Evolutionary conservation across 2,329 filamentous ascomycete genomes (phyloP), one percentile per base, ranked within the genome.

Genomic region (Magnaporthiopsis poae): DNA sequence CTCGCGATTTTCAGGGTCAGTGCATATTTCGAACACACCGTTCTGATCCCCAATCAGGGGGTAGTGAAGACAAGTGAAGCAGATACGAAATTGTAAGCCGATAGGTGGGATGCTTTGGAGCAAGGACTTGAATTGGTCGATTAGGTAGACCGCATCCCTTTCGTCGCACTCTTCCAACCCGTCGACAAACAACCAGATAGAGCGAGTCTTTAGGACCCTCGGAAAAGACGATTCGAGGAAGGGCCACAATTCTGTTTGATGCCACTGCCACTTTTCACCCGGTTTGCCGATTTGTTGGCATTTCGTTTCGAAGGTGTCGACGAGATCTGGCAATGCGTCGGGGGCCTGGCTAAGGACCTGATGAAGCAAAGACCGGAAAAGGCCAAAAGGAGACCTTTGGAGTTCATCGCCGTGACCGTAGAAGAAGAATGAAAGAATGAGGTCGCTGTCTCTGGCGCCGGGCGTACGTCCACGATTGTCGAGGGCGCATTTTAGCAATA

Each of bases 401-500:
- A 79, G 71, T 4, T 69, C 56, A 15, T 65, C 59, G 8, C 77
- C 76, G 5, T 73, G 72, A 13, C 69, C 73, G 31, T 78, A 73
- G 66, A 79, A 78, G 69, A 78, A 79, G 70, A 78, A 79, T 0
- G 69, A 71, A 4, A 77, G 68, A 3, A 72, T 36, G 5, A 68
- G 56, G 18, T 15, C 21, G 39, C 39, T 4, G 25, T 39, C 12
- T 56, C 46, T 21, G 4, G 46, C 15, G 46, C 18, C 46, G 9
- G 35, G 11, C 7, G 7, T 7, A 5, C 7, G 3, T 8, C 1
- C 9, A 12, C 35, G 35, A 7, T 36, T 8, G 35, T 36, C 9
- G 7, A 36, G 11, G 35, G 35, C 35, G 35, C 9, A 7, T 7
- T 31, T 31, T 5, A 31, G 5, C 2, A 31, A 5, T 5, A 5